Percentiles rank a stretch among this genome's conserved stretches.
Conservation (phyloP, 2,329 filamentous ascomycete species). For the Alternaria rosae region DNA sequence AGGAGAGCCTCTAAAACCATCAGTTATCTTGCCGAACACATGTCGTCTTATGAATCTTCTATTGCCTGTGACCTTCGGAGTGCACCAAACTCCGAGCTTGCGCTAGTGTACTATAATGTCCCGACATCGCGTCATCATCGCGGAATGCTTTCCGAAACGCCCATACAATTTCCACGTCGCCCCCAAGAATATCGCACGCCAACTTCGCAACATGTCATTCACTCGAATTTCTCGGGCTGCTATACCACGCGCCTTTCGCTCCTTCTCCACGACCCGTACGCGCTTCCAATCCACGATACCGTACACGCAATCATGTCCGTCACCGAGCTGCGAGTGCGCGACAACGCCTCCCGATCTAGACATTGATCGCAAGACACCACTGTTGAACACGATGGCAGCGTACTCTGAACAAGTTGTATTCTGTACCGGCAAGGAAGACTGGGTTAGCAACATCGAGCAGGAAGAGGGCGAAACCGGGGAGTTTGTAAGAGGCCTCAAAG, state of each 20-base stretch:
- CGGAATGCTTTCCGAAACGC: conserved; percentile 9
- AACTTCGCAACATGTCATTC: conserved; percentile 7
- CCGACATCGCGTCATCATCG: conserved; percentile 8
- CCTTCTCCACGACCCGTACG: conserved; percentile 9
- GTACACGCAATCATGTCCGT: conserved; percentile 65
- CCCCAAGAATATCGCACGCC: neutral
- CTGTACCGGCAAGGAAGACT: conserved; percentile 81
- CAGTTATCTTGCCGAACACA: neutral
- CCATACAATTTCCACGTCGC: conserved; percentile 1
- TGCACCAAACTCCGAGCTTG: neutral
- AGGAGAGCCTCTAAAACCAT: neutral
- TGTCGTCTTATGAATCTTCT: neutral
- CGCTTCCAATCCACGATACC: conserved; percentile 28
- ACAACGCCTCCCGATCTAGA: conserved; percentile 70
- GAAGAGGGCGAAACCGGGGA: conserved; percentile 64
- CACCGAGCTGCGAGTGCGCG: conserved; percentile 79
- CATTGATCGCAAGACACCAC: conserved; percentile 73
- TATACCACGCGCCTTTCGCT: neutral
- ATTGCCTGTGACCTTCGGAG: neutral
- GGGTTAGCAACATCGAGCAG: conserved; percentile 84
- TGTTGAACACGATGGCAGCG: conserved; percentile 78
- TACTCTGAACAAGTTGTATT: conserved; percentile 86
- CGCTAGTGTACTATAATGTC: neutral
- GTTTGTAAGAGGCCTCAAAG: conserved; percentile 75
- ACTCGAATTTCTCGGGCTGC: neutral